Evolutionary conservation across 305 asterid species (phyloP).

Genomic region (Fraxinus greggii): DNA sequence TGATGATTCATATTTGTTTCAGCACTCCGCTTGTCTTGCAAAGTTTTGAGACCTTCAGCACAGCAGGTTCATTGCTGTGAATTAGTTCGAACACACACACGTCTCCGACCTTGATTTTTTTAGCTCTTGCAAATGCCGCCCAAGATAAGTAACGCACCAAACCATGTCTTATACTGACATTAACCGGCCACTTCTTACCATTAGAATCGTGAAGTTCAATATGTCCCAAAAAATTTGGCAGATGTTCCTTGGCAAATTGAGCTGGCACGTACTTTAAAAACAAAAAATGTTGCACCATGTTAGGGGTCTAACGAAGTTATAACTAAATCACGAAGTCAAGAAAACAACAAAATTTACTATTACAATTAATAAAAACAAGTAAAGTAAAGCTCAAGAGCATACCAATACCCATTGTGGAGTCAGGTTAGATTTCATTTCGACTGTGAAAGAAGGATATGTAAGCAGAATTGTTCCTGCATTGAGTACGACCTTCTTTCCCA

Average conservation of each 20-base stretch:
- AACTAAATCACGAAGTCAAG: not conserved
- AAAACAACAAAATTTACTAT: not conserved
- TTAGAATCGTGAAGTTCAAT: conserved; percentile 24
- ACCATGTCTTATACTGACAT: not conserved
- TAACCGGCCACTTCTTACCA: conserved; percentile 19
- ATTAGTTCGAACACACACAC: not conserved
- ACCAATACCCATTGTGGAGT: conserved; percentile 7
- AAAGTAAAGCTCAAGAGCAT: not conserved
- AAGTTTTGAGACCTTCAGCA: not conserved
- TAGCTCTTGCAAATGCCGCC: not conserved
- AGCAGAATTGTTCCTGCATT: conserved; percentile 3
- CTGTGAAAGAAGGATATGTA: conserved; percentile 19
- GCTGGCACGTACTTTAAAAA: conserved; percentile 20
- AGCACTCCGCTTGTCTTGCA: not conserved
- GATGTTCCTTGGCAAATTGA: not conserved
- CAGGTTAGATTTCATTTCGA: conserved; percentile 3
- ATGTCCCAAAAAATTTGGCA: not conserved
- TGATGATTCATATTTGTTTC: not conserved
- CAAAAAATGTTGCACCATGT: not conserved
- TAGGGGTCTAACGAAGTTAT: not conserved
- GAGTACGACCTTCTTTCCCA: not conserved
- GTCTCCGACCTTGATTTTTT: not conserved
- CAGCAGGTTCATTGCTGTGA: not conserved
- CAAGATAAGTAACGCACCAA: not conserved
- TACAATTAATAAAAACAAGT: not conserved